Evolutionary conservation across 176 grass and related monocot species (phyloP), one percentile per base, ranked within the genome.

Genomic region (Pontederia crassipes): DNA sequence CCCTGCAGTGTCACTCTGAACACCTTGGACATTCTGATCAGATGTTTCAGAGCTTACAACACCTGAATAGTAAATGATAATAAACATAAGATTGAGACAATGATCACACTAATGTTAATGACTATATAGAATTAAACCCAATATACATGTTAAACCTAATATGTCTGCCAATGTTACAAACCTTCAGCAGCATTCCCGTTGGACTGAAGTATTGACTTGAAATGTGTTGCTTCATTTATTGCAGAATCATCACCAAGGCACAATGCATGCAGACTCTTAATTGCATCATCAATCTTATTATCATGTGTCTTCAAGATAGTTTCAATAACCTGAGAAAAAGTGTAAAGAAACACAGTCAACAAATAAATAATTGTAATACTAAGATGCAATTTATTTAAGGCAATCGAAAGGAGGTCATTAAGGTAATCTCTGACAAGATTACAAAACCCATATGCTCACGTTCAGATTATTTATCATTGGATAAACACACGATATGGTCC

Each of bases 171-270:
- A 49, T 16, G 45, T 12, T 12, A 49, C 54, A 26, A 26, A 73
- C 71, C 50, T 63, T 73, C 58, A 61, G 18, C 2, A 35, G 46
- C 0, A 28, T 71, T 60, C 12, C 13, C 32, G 55, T 28, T 62
- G 46, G 49, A 53, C 26, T 62, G 28, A 12, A 73, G 59, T 14
- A 54, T 45, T 15, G 18, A 28, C 46, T 65, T 28, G 2, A 46
- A 49, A 53, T 49, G 17, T 13, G 29, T 32, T 54, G 5, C 57
- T 12, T 62, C 58, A 10, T 45, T 26, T 24, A 28, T 62, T 10
- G 59, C 49, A 28, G 70, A 61, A 73, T 32, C 70, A 73, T 73
- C 70, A 63, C 70, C 70, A n/a, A 73, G 70, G 48, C 59, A 73
- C 70, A 73, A 26, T 27, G 70, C 70, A 54, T 73, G 58, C n/a